A percentile compares a stretch with the other conserved stretches of the same genome.
Conservation (phyloP, 73 alveolate genomes). For the Tetrahymena elliotti region DNA sequence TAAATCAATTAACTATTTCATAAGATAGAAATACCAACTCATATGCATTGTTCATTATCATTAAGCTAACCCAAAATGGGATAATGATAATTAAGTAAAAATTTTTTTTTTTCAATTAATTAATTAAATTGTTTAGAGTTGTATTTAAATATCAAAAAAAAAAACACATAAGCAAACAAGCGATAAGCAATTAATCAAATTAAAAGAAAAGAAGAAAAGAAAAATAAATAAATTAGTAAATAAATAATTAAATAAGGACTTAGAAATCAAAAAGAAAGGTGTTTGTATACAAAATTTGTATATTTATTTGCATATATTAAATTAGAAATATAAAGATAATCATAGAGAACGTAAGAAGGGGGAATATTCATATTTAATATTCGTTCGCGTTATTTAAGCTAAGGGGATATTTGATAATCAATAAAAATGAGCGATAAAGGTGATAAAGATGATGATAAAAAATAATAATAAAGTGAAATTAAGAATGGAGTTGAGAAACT, state of each 20-base stretch:
- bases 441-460: background rate
- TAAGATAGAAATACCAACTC: no score
- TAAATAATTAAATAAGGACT: background rate
- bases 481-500: conserved; percentile 1
- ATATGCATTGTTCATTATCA: no score
- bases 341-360: background rate
- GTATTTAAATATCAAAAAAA: background rate
- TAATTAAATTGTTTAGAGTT: background rate
- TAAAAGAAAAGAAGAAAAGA: background rate
- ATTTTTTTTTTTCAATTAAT: no score
- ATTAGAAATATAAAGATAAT: background rate
- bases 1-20: background rate
- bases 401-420: background rate
- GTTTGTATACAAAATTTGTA: background rate
- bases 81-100: background rate
- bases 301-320: background rate
- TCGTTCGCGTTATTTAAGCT: background rate
- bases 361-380: background rate
- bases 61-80: background rate
- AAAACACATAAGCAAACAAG: no score
- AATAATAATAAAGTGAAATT: background rate
- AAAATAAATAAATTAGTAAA: no score
- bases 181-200: background rate
- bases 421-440: background rate
- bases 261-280: background rate